Evolutionary conservation across 2,329 filamentous ascomycete species (phyloP).

Genomic region (Xylariaceae sp.): DNA sequence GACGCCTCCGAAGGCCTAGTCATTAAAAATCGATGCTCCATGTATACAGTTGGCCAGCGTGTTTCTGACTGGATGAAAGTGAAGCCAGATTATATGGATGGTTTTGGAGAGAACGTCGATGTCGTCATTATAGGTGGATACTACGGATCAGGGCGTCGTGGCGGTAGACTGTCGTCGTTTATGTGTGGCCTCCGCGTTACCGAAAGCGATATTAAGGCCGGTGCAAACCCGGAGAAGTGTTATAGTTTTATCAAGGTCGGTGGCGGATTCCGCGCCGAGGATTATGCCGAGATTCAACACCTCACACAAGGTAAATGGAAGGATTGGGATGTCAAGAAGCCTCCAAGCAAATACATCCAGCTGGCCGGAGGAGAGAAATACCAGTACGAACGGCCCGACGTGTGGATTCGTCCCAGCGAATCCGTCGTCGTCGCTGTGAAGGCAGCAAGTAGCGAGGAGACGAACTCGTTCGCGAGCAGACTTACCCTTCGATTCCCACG

Average conservation of each 20-base stretch:
- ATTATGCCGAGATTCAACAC: conserved; percentile 84
- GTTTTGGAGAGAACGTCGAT: conserved; percentile 92
- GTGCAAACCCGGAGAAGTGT: conserved; percentile 73
- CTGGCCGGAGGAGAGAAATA: conserved; percentile 75
- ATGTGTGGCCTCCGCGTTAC: conserved; percentile 86
- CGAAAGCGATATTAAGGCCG: conserved; percentile 67
- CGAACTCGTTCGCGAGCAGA: conserved; percentile 78
- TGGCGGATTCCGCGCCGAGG: conserved; percentile 85
- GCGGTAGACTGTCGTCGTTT: conserved; percentile 83
- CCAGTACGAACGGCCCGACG: conserved; percentile 81
- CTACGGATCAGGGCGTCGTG: conserved; percentile 85
- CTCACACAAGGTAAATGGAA: conserved; percentile 91
- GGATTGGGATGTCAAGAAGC: conserved; percentile 79
- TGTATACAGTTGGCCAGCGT: conserved; percentile 85
- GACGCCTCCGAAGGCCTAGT: conserved; percentile 90
- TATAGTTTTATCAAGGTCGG: conserved; percentile 98
- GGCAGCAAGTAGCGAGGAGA: conserved; percentile 77
- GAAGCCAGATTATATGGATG: conserved; percentile 97
- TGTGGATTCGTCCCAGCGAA: conserved; percentile 90
- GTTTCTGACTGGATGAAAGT: conserved; percentile 99
- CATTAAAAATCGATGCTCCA: conserved; percentile 88
- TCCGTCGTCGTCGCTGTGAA: conserved; percentile 90
- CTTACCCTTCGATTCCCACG: conserved; percentile 89
- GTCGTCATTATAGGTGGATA: conserved; percentile 91
- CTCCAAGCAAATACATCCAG: conserved; percentile 80